Conservation (phyloP, 1,284 basidiomycete genomes). For the Pseudomicrostroma phylloplanum region DNA sequence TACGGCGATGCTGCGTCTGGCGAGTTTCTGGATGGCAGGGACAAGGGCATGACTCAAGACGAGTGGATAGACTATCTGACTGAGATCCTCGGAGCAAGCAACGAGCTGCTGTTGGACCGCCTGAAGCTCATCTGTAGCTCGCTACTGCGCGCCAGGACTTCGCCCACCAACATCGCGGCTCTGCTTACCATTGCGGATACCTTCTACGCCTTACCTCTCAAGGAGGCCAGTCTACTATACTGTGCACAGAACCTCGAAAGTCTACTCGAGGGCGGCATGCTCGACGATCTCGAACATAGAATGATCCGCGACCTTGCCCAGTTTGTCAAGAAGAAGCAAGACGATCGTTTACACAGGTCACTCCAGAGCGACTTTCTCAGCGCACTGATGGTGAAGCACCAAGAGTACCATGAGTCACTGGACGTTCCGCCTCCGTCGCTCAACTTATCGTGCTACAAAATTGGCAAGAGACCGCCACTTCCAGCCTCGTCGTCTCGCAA, state of each 20-base stretch:
- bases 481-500: not conserved
- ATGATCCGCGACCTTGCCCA: conserved; percentile 65
- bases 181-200: conserved; percentile 76
- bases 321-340: conserved; percentile 63
- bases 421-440: conserved; percentile 65
- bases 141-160: conserved; percentile 56
- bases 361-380: conserved; percentile 61
- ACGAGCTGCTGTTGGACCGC: conserved; percentile 79
- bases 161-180: conserved; percentile 70
- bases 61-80: conserved; percentile 80
- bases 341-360: conserved; percentile 63
- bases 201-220: conserved; percentile 67
- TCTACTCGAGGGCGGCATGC: conserved; percentile 71
- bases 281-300: conserved; percentile 65
- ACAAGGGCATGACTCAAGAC: conserved; percentile 58
- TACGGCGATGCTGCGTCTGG: conserved; percentile 70
- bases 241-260: conserved; percentile 79
- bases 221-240: conserved; percentile 71
- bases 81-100: conserved; percentile 76
- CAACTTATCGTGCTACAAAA: conserved; percentile 22
- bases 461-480: not conserved
- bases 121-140: conserved; percentile 76
- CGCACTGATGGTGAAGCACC: conserved; percentile 62
- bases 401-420: conserved; percentile 70
- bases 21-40: conserved; percentile 59